Conservation (phyloP, 495 filamentous ascomycete genomes). For the Parmelia sp. region DNA sequence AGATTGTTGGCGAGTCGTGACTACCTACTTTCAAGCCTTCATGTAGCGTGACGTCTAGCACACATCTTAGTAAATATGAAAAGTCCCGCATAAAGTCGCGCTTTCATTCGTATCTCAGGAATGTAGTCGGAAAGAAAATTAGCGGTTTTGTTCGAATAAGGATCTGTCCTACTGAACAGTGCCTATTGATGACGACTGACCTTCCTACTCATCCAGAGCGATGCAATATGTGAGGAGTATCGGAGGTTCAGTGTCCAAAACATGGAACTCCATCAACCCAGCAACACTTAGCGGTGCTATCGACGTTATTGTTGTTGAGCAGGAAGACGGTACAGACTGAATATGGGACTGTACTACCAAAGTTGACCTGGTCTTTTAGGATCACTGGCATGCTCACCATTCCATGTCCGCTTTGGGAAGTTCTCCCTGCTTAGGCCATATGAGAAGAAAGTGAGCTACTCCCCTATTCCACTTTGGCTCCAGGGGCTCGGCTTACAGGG, state of each 20-base stretch:
- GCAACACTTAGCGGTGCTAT: slow-evolving; percentile 95
- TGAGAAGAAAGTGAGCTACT: slow-evolving; percentile 76
- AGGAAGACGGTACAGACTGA: slow-evolving; percentile 68
- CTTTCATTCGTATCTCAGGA: background rate
- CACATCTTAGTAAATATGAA: background rate
- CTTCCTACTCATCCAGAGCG: slow-evolving; percentile 16
- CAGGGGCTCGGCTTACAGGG: slow-evolving; percentile 22
- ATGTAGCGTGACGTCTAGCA: background rate
- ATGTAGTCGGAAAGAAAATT: background rate
- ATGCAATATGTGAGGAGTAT: slow-evolving; percentile 99
- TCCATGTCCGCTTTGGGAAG: slow-evolving; percentile 98
- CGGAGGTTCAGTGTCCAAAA: slow-evolving; percentile 92
- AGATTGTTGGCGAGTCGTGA: no score
- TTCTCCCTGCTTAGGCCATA: slow-evolving; percentile 91
- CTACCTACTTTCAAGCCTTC: background rate
- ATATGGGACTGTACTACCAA: background rate
- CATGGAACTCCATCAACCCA: slow-evolving; percentile 99
- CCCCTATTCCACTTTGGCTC: background rate
- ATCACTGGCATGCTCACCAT: slow-evolving; percentile 84
- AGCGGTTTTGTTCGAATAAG: background rate
- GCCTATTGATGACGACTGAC: background rate
- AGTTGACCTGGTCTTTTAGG: slow-evolving; percentile 34
- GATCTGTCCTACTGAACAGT: background rate
- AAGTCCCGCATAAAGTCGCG: background rate
- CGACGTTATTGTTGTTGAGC: slow-evolving; percentile 97